These are phyloP conservation scores for Pulveroboletus sp. DNA, from an alignment of 768 basidiomycete genomes.

Conservation along the genomic window DNA sequence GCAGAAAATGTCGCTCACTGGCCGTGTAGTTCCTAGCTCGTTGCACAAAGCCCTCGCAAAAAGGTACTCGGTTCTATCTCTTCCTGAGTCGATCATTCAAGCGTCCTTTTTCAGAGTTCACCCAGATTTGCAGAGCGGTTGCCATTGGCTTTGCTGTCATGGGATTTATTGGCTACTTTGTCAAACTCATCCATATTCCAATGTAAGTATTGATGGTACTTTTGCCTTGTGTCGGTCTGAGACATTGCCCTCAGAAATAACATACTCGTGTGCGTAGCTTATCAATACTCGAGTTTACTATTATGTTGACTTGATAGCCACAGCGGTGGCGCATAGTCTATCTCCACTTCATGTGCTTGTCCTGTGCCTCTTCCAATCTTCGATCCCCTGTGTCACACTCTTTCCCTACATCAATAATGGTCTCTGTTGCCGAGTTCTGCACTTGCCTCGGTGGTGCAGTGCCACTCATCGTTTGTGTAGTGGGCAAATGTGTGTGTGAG, in stretches of 20 bases:
- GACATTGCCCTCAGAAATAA: slow-evolving; percentile 65
- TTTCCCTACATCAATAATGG: slow-evolving; percentile 11
- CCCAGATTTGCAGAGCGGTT: slow-evolving; percentile 93
- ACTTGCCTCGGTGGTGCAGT: not conserved
- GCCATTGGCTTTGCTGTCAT: slow-evolving; percentile 97
- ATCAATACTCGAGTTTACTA: not conserved
- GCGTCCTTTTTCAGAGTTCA: slow-evolving; percentile 60
- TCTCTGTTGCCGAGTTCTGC: slow-evolving; percentile 1
- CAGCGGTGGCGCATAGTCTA: slow-evolving; percentile 71
- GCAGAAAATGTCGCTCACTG: slow-evolving; percentile 7
- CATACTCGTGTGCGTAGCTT: slow-evolving; percentile 83
- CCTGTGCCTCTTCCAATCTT: slow-evolving; percentile 11
- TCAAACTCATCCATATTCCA: slow-evolving; percentile 97
- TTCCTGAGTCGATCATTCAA: not conserved
- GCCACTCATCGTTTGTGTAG: not conserved
- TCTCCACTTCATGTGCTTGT: slow-evolving; percentile 13
- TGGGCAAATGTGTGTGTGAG: slow-evolving; percentile 2
- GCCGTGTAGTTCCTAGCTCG: slow-evolving; percentile 79
- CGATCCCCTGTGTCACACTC: slow-evolving; percentile 18
- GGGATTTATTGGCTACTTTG: slow-evolving; percentile 99
- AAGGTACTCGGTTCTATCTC: slow-evolving; percentile 51
- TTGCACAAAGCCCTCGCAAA: slow-evolving; percentile 96
- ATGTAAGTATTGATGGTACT: slow-evolving; percentile 59
- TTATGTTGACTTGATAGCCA: slow-evolving; percentile 23
- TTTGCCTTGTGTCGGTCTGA: slow-evolving; percentile 7